Conservation (phyloP, 441 rosid genomes). For the Gossypium davidsonii region DNA sequence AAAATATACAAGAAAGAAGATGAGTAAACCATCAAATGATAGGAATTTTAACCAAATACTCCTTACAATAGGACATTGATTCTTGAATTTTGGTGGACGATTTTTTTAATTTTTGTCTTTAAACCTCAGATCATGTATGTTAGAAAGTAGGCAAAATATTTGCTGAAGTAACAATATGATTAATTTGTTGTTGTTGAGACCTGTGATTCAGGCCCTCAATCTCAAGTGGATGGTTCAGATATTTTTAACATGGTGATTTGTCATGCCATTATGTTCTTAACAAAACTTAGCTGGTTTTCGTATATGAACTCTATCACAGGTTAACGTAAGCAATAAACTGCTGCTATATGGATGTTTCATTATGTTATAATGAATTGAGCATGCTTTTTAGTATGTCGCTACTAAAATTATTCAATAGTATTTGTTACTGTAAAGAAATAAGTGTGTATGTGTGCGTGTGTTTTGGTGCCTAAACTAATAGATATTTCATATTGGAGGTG, state of each 20-base stretch:
- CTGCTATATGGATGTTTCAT: neutral
- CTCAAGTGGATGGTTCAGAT: neutral
- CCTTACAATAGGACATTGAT: neutral
- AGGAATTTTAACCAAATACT: neutral
- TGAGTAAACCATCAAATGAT: neutral
- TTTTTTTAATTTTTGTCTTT: no score
- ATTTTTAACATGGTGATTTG: neutral
- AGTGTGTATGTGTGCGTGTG: no score
- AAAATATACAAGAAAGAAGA: neutral
- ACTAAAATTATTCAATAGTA: neutral
- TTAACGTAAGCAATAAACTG: neutral
- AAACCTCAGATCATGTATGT: neutral
- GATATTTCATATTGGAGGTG: constrained; percentile 39
- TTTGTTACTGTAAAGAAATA: neutral
- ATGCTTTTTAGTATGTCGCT: neutral
- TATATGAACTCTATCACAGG: neutral
- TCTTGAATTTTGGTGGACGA: neutral
- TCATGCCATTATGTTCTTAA: neutral
- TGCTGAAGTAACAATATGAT: neutral
- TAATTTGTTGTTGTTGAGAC: neutral
- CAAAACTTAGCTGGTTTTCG: neutral
- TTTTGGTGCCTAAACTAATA: constrained; percentile 9
- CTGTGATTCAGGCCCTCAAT: neutral
- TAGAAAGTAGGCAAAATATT: neutral
- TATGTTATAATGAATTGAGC: neutral